These are phyloP conservation scores for Rhizopus arrhizus DNA, from an alignment of 371 early-diverging fungal genomes.

Conservation along the genomic window DNA sequence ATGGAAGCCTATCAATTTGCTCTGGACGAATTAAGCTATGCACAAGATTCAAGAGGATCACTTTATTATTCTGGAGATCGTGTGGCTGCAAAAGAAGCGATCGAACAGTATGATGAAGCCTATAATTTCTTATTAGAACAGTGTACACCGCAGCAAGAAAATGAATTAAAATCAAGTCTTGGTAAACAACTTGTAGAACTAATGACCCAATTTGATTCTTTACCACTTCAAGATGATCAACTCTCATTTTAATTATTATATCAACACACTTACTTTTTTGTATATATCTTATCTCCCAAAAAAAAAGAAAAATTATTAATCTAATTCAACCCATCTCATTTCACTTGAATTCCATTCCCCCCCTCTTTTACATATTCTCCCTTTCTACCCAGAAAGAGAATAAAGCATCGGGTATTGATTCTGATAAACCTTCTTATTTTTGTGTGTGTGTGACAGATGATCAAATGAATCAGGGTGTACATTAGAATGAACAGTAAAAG, in stretches of 20 bases:
- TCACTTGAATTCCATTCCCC: too few relatives aligned
- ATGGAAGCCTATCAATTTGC: constrained; percentile 19
- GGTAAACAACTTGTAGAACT: constrained; percentile 24
- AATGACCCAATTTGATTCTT: constrained; percentile 22
- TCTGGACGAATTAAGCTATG: constrained; percentile 36
- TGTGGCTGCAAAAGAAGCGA: constrained; percentile 41
- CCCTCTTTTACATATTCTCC: too few relatives aligned
- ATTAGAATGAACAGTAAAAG: too few relatives aligned
- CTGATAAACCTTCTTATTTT: too few relatives aligned
- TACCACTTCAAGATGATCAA: constrained; percentile 19
- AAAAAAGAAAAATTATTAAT: too few relatives aligned
- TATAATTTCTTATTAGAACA: constrained; percentile 4
- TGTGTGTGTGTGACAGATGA: too few relatives aligned
- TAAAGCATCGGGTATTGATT: too few relatives aligned
- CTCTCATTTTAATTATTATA: constrained; percentile 16
- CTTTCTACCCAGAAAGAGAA: too few relatives aligned
- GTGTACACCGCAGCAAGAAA: not conserved
- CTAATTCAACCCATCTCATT: too few relatives aligned
- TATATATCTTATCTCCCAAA: too few relatives aligned
- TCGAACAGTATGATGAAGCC: constrained; percentile 29
- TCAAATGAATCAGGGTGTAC: too few relatives aligned
- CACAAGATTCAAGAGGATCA: constrained; percentile 43
- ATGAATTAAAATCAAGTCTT: constrained; percentile 22
- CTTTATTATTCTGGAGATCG: constrained; percentile 43
- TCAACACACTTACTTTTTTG: too few relatives aligned